A percentile compares a stretch with the other conserved stretches of the same genome.
Evolutionary conservation across 1,284 basidiomycete genomes (phyloP).

Genomic region (Ceratobasidium sp.): DNA sequence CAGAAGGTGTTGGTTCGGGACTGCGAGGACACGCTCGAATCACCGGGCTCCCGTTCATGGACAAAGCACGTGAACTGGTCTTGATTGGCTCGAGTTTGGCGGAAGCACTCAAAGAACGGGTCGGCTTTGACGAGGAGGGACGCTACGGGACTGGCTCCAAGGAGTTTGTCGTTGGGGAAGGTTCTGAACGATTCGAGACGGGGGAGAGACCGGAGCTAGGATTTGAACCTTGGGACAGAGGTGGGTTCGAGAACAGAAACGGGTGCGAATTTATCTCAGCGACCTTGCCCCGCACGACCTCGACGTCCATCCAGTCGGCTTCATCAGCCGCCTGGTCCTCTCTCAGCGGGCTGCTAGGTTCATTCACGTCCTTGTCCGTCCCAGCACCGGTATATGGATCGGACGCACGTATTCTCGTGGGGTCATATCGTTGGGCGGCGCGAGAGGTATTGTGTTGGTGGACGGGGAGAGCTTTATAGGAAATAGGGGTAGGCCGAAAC

Average conservation of each 20-base stretch:
- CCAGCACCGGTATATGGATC: conserved; percentile 16
- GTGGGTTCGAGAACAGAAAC: not conserved
- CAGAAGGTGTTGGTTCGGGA: conserved; percentile 24
- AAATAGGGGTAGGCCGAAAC: too few species aligned
- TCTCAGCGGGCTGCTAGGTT: conserved; percentile 6
- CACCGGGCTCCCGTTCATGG: conserved; percentile 27
- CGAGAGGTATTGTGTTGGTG: not conserved
- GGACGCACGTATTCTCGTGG: not conserved
- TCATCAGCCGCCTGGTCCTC: conserved; percentile 29
- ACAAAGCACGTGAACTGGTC: conserved; percentile 12
- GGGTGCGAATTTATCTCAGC: not conserved
- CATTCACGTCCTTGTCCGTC: conserved; percentile 30
- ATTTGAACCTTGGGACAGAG: not conserved
- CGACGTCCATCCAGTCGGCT: not conserved
- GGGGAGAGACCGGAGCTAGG: not conserved
- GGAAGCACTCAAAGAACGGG: not conserved
- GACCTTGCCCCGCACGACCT: not conserved
- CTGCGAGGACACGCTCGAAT: conserved; percentile 17
- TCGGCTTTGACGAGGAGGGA: not conserved
- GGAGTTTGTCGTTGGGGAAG: not conserved
- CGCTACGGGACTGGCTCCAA: not conserved
- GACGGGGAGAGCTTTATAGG: too few species aligned
- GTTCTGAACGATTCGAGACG: not conserved
- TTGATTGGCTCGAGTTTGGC: not conserved
- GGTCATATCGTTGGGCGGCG: not conserved